phyloP scores from a whole-genome alignment of 2,329 filamentous ascomycete genomes.

The Fusarium sp. region DNA sequence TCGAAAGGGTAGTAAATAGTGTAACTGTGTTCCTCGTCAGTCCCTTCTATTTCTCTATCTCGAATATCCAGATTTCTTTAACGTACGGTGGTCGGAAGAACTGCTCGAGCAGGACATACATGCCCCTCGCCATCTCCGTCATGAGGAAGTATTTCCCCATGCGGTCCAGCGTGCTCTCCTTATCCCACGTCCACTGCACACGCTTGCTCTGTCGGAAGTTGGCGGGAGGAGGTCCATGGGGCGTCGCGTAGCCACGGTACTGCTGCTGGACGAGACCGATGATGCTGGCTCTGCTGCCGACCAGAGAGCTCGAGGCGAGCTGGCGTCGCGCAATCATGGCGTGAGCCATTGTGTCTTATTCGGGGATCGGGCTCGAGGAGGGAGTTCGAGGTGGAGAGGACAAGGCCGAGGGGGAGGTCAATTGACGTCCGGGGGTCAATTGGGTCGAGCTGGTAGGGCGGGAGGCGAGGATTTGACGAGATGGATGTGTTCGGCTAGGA shows the following conservation, averaged over 20 bases:
- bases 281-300: constrained; percentile 36
- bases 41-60: neutral
- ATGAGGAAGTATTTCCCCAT: constrained; percentile 95
- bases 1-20: constrained; percentile 99
- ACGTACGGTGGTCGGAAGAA: constrained; percentile 98
- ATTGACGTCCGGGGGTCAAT: constrained; percentile 50
- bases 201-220: constrained; percentile 83
- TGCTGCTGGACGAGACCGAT: constrained; percentile 49
- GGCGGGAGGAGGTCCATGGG: constrained; percentile 81
- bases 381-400: constrained; percentile 26
- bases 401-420: constrained; percentile 37
- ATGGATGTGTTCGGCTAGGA: constrained; percentile 50
- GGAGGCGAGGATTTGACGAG: constrained; percentile 50
- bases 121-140: constrained; percentile 95
- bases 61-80: neutral
- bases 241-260: constrained; percentile 70
- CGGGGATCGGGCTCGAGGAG: constrained; percentile 19
- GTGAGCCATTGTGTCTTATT: constrained; percentile 50
- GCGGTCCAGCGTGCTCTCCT: constrained; percentile 83
- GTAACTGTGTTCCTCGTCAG: constrained; percentile 72
- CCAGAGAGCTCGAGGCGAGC: constrained; percentile 49
- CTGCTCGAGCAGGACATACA: constrained; percentile 98
- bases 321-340: constrained; percentile 56
- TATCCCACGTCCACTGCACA: constrained; percentile 83
- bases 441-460: constrained; percentile 42